Base-by-base conservation (phyloP, 352 stramenopile species). In the Phytophthora brassicae region DNA sequence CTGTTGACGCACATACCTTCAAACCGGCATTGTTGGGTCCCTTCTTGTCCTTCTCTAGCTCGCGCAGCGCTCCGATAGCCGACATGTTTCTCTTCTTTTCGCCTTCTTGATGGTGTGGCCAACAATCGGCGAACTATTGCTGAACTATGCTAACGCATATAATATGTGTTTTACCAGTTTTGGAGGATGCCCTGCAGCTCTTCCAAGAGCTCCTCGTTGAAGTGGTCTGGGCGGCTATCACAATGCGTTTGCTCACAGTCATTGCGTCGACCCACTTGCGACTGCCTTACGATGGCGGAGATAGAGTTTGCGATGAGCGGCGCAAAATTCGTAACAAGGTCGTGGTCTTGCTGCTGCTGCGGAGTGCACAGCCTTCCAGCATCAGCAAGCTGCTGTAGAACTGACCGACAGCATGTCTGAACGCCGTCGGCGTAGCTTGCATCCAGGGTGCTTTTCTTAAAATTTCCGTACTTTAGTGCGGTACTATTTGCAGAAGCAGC, bases 21-120 rank as follows among this genome's bases (percentile, higher is more conserved):
- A 90, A 46, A 46, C 81, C 73, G 29, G 61, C 63, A 26, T 88
- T 86, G 57, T 79, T 77, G 4, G 74, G 56, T 45, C 73, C 77
- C 70, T 92, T 86, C 69, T 92, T 90, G 68, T 92, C 76, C 72
- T 93, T 91, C 72, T 93, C 86, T 38, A 95, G 75, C 56, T 95
- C 74, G 53, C 84, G 83, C 57, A 95, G 70, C 63, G 80, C 80
- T 70, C 80, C 78, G 56, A 94, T 92, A 44, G 83, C 84, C 68
- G 85, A 92, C 85, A 94, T 94, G 52, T 42, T 86, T 56, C 39
- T 56, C 16, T 52, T 16, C 38, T 50, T 60, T 39, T 28, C 35
- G 43, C n/a, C n/a, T 55, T 53, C 48, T 66, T 79, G 51, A 60
- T 56, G 60, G 39, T 76, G 57, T 75, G 66, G 66, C 72, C 66